A percentile compares a stretch with the other conserved stretches of the same genome.
Evolutionary conservation across 441 rosid genomes (phyloP).

Genomic region (Euphorbia celastroides): DNA sequence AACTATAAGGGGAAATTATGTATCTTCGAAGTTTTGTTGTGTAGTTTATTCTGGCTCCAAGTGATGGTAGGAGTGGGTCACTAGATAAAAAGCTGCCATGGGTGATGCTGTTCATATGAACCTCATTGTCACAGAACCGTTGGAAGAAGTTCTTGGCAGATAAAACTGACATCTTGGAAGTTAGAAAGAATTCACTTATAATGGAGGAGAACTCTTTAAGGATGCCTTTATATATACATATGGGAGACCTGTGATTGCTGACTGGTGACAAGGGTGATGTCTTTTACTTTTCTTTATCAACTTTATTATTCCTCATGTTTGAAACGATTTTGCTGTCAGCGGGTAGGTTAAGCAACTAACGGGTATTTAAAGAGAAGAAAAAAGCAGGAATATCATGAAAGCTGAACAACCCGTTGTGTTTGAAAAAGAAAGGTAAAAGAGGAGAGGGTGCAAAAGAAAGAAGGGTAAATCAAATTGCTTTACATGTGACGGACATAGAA

Average conservation of each 20-base stretch:
- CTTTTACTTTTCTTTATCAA: conserved; percentile 24
- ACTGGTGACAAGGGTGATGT: conserved; percentile 39
- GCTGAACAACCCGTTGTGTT: conserved; percentile 23
- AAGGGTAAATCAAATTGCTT: conserved; percentile 21
- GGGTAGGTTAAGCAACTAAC: conserved; percentile 32
- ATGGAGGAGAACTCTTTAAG: conserved; percentile 25
- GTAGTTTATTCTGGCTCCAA: conserved; percentile 88
- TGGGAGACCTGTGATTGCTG: conserved; percentile 41
- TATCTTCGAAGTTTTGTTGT: conserved; percentile 63
- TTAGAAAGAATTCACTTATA: conserved; percentile 14
- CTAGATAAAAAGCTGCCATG: conserved; percentile 68
- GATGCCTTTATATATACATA: conserved; percentile 30
- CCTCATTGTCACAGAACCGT: conserved; percentile 71
- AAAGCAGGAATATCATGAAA: conserved; percentile 25
- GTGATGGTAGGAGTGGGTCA: conserved; percentile 78
- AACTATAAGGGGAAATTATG: conserved; percentile 75
- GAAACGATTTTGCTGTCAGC: conserved; percentile 21
- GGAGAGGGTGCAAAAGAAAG: conserved; percentile 23
- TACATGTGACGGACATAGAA: conserved; percentile 73
- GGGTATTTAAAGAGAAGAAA: conserved; percentile 34
- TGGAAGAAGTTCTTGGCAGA: conserved; percentile 58
- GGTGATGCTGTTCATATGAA: conserved; percentile 34
- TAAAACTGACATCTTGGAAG: conserved; percentile 47
- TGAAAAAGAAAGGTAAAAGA: conserved; percentile 26
- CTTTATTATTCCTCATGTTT: conserved; percentile 28